These are phyloP conservation scores for Amanita jacksonii DNA, from an alignment of 768 basidiomycete species.

Conservation along the genomic window DNA sequence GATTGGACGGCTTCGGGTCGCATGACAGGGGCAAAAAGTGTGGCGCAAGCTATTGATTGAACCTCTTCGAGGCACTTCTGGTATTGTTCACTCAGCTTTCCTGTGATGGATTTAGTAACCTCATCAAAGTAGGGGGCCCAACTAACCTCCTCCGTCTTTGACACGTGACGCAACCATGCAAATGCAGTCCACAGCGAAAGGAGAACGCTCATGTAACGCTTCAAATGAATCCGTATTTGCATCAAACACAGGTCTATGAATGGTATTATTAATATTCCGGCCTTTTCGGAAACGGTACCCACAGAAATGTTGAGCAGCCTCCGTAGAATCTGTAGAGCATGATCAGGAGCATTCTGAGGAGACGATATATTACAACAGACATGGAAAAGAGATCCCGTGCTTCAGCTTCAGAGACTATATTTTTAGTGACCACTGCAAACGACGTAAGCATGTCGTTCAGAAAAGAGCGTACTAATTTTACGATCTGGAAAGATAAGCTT, in stretches of 20 bases:
- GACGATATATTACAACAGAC: slow-evolving; percentile 30
- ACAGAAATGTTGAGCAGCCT: slow-evolving; percentile 84
- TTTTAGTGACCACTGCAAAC: slow-evolving; percentile 72
- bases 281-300: slow-evolving; percentile 1
- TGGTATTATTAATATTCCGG: slow-evolving; percentile 1
- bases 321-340: slow-evolving; percentile 62
- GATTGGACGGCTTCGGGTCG: slow-evolving; percentile 86
- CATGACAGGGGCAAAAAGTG: slow-evolving; percentile 79
- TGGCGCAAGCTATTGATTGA: slow-evolving; percentile 74
- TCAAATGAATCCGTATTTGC: slow-evolving; percentile 77
- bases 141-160: slow-evolving; percentile 79
- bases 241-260: slow-evolving; percentile 69
- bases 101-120: slow-evolving; percentile 26
- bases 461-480: slow-evolving; percentile 19
- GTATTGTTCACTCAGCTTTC: slow-evolving; percentile 66
- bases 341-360: background rate
- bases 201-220: slow-evolving; percentile 77
- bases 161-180: slow-evolving; percentile 91
- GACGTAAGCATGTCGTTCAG: background rate
- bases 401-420: slow-evolving; percentile 70
- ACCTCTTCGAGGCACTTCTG: slow-evolving; percentile 74
- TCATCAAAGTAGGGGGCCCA: background rate
- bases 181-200: slow-evolving; percentile 87
- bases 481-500: slow-evolving; percentile 70
- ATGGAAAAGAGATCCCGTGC: slow-evolving; percentile 82